Evolutionary conservation across 352 stramenopile genomes (phyloP), one percentile per base, ranked within the genome.

Genomic region (Globisporangium radiosum): DNA sequence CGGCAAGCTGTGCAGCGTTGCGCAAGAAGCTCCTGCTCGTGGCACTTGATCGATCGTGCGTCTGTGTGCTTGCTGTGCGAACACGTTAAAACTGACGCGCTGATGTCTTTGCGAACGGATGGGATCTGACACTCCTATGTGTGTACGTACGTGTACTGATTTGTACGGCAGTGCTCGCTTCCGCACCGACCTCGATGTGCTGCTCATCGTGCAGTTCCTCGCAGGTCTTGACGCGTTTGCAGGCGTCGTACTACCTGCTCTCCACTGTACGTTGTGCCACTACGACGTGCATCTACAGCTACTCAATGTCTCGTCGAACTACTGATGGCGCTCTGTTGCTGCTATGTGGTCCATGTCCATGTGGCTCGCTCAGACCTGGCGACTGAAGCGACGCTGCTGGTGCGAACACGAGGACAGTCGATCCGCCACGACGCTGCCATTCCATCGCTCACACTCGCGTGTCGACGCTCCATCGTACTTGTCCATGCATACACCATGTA

Each of bases 171-270:
- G 80, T 0, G 63, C 68, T 55, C 70, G 78, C 9, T 69, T 84
- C n/a, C 76, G 81, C 4, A 83, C 59, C 6, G 81, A 90, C 51
- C 39, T 85, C 36, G 81, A 90, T 36, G 53, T 87, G 5, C 53
- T 76, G 19, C 57, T 87, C 42, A 75, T 88, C 57, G 64, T 70
- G 25, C 76, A 88, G 47, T 74, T 75, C 33, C 66, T 90, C 14
- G 60, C 57, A 13, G 64, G 58, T 25, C 57, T 85, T 13, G 76
- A 83, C 0, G 63, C 72, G 8, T 76, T 88, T 36, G 43, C 55
- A 2, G 61, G 59, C 8, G 67, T 90, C 33, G 64, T 71, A 0
- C 60, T 60, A 0, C 74, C 71, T 2, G 74, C 71, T 44, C 47
- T 90, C 8, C 75, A 87, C n/a, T 90, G 80, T 90, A 11, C 45